Evolutionary conservation across 1,139 yeast genomes (phyloP), one percentile per base, ranked within the genome.

Genomic region (Debaryomyces fabryi): DNA sequence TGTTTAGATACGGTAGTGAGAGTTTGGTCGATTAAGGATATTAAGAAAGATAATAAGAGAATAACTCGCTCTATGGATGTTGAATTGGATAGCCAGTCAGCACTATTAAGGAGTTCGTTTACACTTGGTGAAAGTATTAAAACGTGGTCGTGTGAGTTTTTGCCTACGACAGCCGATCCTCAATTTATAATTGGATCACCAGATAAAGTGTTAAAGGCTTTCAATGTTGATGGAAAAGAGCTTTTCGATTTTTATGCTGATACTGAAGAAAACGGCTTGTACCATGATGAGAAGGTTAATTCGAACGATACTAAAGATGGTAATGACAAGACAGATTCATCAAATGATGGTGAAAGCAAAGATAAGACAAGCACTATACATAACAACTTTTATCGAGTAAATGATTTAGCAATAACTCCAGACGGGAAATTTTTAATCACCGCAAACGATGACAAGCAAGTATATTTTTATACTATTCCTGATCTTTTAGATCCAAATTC

Each of bases 101-200:
- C 53, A 15, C 60, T 63, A 49, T 59, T 74, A 33, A 53, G 62
- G 18, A 58, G 69, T 16, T 73, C 78, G 44, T 75, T 75, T 47
- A 69, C 74, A 4, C 58, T 75, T 40, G 79, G 79, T 0, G 71
- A 68, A 45, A 69, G 69, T 46, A 66, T 75, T 42, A 65, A 76
- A 51, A 69, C 77, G 2, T 83, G 91, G 79, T 77, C 93, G 15
- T 83, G 91, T 56, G 91, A 84, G 51, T 91, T 95, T 83, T 68
- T 86, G 38, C 90, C 89, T 1, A 65, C 71, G 47, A 35, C 51
- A 9, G 42, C 49, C 10, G 78, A 79, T 6, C 80, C 83, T 20
- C 79, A 77, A 49, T 85, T 88, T 52, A 74, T 89, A 9, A 74
- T 87, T 18, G 95, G 96, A 0, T 83, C 93, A 1, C 90, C 92